Conservation (phyloP, 2,329 filamentous ascomycete species). For the Cadophora sp. region DNA sequence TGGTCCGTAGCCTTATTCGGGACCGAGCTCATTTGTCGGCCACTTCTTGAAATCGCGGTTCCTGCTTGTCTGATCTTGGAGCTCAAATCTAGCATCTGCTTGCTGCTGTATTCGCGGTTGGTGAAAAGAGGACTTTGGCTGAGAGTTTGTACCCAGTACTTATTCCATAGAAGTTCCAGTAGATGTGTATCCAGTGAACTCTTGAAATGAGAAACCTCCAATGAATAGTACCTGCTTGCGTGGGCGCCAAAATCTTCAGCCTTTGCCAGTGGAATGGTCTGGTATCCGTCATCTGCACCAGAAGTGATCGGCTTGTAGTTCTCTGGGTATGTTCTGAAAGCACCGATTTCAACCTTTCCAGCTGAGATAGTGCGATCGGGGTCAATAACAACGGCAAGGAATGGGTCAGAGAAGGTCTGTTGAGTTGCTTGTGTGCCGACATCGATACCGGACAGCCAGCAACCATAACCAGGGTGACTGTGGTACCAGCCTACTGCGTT, state of each 20-base stretch:
- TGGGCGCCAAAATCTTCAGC: slow-evolving; percentile 96
- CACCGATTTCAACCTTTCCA: slow-evolving; percentile 93
- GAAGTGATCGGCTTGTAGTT: slow-evolving; percentile 66
- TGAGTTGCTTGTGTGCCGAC: slow-evolving; percentile 87
- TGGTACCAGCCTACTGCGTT: slow-evolving; percentile 99
- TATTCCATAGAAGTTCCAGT: slow-evolving; percentile 93
- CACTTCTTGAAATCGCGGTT: slow-evolving; percentile 46
- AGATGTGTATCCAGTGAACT: slow-evolving; percentile 87
- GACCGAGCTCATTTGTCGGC: slow-evolving; percentile 34
- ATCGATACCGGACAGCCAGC: slow-evolving; percentile 97
- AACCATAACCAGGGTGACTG: slow-evolving; percentile 95
- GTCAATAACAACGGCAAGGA: slow-evolving; percentile 94
- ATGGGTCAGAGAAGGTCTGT: slow-evolving; percentile 87
- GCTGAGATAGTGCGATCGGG: slow-evolving; percentile 94
- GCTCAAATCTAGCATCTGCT: slow-evolving; percentile 88
- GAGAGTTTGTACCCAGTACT: slow-evolving; percentile 97
- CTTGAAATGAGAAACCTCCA: slow-evolving; percentile 95
- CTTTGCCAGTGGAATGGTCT: slow-evolving; percentile 89
- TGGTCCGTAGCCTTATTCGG: slow-evolving; percentile 47
- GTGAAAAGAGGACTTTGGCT: slow-evolving; percentile 89
- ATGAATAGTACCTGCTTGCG: slow-evolving; percentile 85
- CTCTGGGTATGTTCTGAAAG: slow-evolving; percentile 89
- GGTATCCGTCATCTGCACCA: slow-evolving; percentile 62
- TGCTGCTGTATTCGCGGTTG: slow-evolving; percentile 91
- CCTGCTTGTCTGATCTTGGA: slow-evolving; percentile 78